A percentile compares a stretch with the other conserved stretches of the same genome.
phyloP scores from a whole-genome alignment of 1,284 basidiomycete genomes.

The Anthracocystis panici-leucophaei region DNA sequence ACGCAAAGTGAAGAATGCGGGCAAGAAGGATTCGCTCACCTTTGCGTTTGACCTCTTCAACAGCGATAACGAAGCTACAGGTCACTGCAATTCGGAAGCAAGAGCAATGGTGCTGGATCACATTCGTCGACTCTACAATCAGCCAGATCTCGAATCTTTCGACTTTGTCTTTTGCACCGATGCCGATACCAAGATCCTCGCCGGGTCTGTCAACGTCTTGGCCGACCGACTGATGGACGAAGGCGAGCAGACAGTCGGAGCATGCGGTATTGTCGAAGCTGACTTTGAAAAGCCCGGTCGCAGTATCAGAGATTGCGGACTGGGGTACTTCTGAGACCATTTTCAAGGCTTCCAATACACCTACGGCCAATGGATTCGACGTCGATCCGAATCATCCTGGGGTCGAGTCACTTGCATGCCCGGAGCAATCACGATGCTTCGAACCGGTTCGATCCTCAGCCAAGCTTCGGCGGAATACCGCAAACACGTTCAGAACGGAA shows the following conservation, averaged over 20 bases:
- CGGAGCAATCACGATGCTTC: slow-evolving; percentile 36
- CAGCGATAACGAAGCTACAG: slow-evolving; percentile 34
- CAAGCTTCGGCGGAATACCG: slow-evolving; percentile 34
- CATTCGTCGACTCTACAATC: slow-evolving; percentile 23
- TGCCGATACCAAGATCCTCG: slow-evolving; percentile 39
- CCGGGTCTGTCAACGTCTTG: slow-evolving; percentile 28
- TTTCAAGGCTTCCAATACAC: slow-evolving; percentile 41
- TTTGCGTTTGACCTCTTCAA: slow-evolving; percentile 44
- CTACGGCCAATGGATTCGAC: slow-evolving; percentile 38
- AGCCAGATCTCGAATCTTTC: slow-evolving; percentile 26
- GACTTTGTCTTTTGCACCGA: slow-evolving; percentile 40
- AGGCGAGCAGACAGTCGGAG: slow-evolving; percentile 31
- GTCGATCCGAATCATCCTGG: slow-evolving; percentile 32
- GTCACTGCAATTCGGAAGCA: slow-evolving; percentile 28
- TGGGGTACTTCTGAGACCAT: slow-evolving; percentile 42
- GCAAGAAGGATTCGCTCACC: slow-evolving; percentile 45
- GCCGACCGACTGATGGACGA: slow-evolving; percentile 32
- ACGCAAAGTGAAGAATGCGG: slow-evolving; percentile 37
- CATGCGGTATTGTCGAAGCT: slow-evolving; percentile 35
- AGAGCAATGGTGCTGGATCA: slow-evolving; percentile 27
- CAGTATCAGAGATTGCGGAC: slow-evolving; percentile 16
- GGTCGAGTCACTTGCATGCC: slow-evolving; percentile 40
- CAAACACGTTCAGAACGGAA: slow-evolving; percentile 27
- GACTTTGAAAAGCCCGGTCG: slow-evolving; percentile 29
- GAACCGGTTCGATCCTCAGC: slow-evolving; percentile 27